Conservation (phyloP, 768 basidiomycete genomes). For the Pulveroboletus sp. region DNA sequence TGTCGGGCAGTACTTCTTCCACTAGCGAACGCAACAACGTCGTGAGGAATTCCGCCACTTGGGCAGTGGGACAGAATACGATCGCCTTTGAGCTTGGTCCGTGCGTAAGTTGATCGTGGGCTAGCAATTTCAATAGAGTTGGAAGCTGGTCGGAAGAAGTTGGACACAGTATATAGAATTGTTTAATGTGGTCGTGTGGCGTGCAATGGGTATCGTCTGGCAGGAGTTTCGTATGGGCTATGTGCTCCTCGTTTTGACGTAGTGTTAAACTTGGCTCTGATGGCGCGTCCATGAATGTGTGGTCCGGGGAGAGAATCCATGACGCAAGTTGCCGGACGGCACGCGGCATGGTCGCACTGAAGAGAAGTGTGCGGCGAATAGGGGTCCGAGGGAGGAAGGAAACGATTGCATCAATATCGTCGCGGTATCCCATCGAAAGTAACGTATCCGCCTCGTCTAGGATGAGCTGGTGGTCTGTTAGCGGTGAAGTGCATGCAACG, state of each 20-base stretch:
- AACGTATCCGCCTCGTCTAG: constrained; percentile 93
- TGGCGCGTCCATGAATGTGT: constrained; percentile 71
- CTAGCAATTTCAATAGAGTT: constrained; percentile 75
- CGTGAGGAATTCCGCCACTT: constrained; percentile 75
- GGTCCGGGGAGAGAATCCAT: constrained; percentile 53
- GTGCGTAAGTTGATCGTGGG: constrained; percentile 81
- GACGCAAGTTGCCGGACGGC: constrained; percentile 71
- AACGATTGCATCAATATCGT: constrained; percentile 76
- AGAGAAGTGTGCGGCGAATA: constrained; percentile 85
- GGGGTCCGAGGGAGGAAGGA: constrained; percentile 57
- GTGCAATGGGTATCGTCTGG: constrained; percentile 30
- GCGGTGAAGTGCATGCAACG: neutral
- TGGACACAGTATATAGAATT: constrained; percentile 77
- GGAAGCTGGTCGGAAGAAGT: constrained; percentile 67
- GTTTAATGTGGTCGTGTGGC: constrained; percentile 73
- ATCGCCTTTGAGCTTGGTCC: constrained; percentile 69
- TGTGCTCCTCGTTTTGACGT: neutral
- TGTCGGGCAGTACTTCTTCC: constrained; percentile 46
- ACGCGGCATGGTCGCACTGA: constrained; percentile 82
- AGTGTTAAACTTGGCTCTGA: constrained; percentile 41
- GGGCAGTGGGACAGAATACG: constrained; percentile 84
- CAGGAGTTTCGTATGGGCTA: neutral
- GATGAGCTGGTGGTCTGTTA: constrained; percentile 56
- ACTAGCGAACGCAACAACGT: constrained; percentile 55
- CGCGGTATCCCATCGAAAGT: constrained; percentile 89